phyloP scores from a whole-genome alignment of 163 green algal genomes.

The Trebouxia gelatinosa region DNA sequence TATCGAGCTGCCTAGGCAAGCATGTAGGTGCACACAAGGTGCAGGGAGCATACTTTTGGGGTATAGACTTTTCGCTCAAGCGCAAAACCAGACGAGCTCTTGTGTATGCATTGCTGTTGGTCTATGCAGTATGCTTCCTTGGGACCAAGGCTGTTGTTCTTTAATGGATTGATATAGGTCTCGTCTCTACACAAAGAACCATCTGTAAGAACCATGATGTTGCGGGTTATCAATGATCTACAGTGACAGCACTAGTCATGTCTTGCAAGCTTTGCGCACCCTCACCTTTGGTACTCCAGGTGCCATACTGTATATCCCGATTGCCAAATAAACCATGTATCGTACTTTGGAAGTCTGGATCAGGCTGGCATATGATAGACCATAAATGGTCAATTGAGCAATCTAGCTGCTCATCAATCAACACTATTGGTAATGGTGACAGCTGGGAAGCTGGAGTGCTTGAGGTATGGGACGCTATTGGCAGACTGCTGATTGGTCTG shows the following conservation, averaged over 20 bases:
- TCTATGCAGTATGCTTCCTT: conserved; percentile 11
- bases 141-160: conserved; percentile 2
- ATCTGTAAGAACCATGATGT: neutral
- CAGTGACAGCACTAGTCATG: no score
- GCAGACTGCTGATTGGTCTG: no score
- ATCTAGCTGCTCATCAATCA: neutral
- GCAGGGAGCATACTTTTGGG: neutral
- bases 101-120: neutral
- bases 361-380: conserved; percentile 15
- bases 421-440: neutral
- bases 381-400: conserved; percentile 9
- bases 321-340: conserved; percentile 7
- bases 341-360: neutral
- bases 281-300: neutral
- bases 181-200: neutral
- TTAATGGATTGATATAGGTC: conserved; percentile 14
- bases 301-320: neutral
- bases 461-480: no score
- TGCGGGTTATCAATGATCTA: neutral
- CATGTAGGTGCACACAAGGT: no score
- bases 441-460: no score
- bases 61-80: conserved; percentile 10
- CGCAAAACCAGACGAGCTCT: neutral
- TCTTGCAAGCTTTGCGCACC: no score
- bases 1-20: no score